A percentile compares a stretch with the other conserved stretches of the same genome.
Conservation (phyloP, 106 monocot genomes). For the Narthecium ossifragum region DNA sequence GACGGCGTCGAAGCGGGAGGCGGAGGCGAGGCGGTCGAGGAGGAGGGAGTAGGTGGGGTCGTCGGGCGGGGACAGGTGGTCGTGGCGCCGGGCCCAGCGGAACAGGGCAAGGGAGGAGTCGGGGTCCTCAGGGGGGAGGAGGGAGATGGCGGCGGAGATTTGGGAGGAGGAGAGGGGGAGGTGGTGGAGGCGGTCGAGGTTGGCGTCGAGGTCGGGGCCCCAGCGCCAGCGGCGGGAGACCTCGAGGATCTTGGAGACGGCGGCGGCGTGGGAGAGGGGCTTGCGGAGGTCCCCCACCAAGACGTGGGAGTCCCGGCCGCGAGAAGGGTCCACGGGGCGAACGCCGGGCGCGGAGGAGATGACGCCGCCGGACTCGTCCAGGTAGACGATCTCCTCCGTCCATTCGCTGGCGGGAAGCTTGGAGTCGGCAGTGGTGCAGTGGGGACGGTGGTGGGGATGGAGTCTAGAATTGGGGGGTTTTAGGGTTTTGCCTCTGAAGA, state of each 20-base stretch:
- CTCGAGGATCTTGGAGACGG: slow-evolving; percentile 33
- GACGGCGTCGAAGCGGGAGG: slow-evolving; percentile 37
- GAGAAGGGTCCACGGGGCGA: slow-evolving; percentile 37
- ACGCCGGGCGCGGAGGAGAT: slow-evolving; percentile 44
- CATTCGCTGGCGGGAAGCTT: slow-evolving; percentile 10
- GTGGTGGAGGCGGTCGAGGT: slow-evolving; percentile 40
- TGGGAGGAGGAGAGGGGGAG: slow-evolving; percentile 26
- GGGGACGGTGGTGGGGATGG: not conserved
- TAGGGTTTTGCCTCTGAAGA: not conserved
- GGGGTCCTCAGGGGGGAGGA: slow-evolving; percentile 21
- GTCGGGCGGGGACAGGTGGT: slow-evolving; percentile 48
- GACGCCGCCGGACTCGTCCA: slow-evolving; percentile 59
- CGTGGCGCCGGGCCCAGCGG: slow-evolving; percentile 79
- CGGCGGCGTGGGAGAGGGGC: slow-evolving; percentile 26
- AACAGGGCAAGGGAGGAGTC: slow-evolving; percentile 55
- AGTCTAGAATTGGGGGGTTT: not conserved
- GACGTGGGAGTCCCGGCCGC: slow-evolving; percentile 35
- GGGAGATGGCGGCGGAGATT: slow-evolving; percentile 25
- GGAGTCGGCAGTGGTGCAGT: not conserved
- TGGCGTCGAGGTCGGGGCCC: slow-evolving; percentile 51
- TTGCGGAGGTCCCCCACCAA: slow-evolving; percentile 23
- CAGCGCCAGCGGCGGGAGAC: slow-evolving; percentile 43
- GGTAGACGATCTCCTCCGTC: slow-evolving; percentile 55
- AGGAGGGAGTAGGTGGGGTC: slow-evolving; percentile 34
- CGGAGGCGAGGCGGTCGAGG: slow-evolving; percentile 32